phyloP scores from a whole-genome alignment of 2,329 filamentous ascomycete genomes.

The Aspergillus vadensis region DNA sequence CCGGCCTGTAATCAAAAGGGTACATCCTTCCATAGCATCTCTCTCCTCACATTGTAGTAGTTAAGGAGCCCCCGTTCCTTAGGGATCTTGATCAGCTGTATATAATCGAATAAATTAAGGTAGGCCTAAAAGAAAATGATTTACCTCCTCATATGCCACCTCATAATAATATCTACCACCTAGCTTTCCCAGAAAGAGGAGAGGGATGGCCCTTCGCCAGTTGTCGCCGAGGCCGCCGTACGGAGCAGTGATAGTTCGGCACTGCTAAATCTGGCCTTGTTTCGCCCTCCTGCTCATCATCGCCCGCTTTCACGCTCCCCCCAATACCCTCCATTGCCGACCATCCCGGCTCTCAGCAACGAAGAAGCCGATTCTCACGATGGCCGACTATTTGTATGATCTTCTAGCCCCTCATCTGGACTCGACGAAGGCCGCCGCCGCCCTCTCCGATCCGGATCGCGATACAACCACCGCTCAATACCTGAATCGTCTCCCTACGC shows the following conservation, averaged over 20 bases:
- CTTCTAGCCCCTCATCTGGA: conserved; percentile 66
- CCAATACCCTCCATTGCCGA: neutral
- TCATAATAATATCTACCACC: no score
- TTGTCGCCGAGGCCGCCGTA: conserved; percentile 35
- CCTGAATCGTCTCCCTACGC: conserved; percentile 73
- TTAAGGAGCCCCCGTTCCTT: no score
- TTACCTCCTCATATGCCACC: neutral
- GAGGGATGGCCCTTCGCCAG: conserved; percentile 20
- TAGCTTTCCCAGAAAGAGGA: no score
- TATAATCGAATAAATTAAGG: fast-evolving
- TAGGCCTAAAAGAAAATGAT: neutral
- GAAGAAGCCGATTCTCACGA: conserved; percentile 32
- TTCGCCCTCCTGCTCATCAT: neutral
- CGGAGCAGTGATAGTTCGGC: no score
- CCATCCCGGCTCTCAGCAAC: neutral
- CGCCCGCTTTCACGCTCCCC: neutral
- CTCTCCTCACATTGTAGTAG: no score
- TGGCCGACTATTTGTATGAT: conserved; percentile 75
- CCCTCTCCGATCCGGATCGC: conserved; percentile 14
- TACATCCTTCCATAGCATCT: no score
- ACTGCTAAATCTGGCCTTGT: conserved; percentile 13
- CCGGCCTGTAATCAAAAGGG: no score
- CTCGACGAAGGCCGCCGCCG: conserved; percentile 30
- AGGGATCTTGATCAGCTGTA: no score
- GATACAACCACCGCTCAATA: conserved; percentile 58